Percentiles rank a stretch among this genome's conserved stretches.
Conservation (phyloP, 1,284 basidiomycete species). For the Ganoderma leucocontextum region DNA sequence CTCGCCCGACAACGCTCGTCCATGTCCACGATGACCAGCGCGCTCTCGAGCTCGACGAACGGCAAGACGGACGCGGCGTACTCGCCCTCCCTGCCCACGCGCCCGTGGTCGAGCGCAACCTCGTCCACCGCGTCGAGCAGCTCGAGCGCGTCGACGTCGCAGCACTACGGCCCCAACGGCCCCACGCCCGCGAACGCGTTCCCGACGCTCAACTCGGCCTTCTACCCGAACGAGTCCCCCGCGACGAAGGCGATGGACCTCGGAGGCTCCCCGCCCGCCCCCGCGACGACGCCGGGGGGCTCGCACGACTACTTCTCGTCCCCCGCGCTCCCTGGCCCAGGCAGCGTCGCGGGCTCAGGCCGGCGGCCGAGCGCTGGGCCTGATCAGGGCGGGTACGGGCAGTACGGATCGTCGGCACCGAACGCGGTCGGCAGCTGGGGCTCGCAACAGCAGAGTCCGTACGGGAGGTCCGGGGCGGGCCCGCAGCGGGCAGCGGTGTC, state of each 20-base stretch:
- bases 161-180: constrained; percentile 22
- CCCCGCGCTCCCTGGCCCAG: constrained; percentile 11
- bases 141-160: constrained; percentile 36
- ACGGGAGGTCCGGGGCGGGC: constrained; percentile 5
- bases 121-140: constrained; percentile 36
- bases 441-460: constrained; percentile 23
- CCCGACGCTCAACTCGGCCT: constrained; percentile 51
- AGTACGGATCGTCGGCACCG: constrained; percentile 19
- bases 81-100: constrained; percentile 39
- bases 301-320: constrained; percentile 35
- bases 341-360: not conserved
- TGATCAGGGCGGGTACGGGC: constrained; percentile 18
- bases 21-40: constrained; percentile 11
- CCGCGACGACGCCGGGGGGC: constrained; percentile 29
- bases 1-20: constrained; percentile 36
- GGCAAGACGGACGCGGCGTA: constrained; percentile 36
- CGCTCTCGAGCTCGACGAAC: constrained; percentile 16
- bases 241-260: constrained; percentile 33
- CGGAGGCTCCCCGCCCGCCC: constrained; percentile 35
- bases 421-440: constrained; percentile 5
- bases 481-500: constrained; percentile 8
- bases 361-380: constrained; percentile 12
- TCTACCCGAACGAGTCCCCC: constrained; percentile 48
- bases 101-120: constrained; percentile 43
- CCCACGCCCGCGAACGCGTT: constrained; percentile 33